phyloP scores from a whole-genome alignment of 345 rosid species.

The Toxicodendron radicans region DNA sequence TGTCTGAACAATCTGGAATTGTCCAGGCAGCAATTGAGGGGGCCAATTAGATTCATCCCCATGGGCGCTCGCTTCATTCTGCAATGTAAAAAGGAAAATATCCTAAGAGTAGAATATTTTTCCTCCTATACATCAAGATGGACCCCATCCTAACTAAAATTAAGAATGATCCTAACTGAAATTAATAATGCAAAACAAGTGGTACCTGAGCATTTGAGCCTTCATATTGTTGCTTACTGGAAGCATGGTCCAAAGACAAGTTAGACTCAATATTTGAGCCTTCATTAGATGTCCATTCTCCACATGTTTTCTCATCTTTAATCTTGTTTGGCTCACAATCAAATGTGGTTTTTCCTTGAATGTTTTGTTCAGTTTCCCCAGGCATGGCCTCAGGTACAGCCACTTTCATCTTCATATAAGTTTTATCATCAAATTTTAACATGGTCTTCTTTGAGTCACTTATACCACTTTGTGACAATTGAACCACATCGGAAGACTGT shows the following conservation, averaged over 20 bases:
- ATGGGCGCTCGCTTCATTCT: constrained; percentile 11
- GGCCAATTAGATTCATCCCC: constrained; percentile 16
- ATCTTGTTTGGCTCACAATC: constrained; percentile 7
- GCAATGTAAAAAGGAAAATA: constrained; percentile 7
- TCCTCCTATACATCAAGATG: neutral
- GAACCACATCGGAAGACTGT: constrained; percentile 19
- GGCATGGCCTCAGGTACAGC: constrained; percentile 12
- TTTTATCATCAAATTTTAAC: constrained; percentile 17
- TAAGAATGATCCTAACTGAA: constrained; percentile 7
- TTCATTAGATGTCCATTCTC: constrained; percentile 20
- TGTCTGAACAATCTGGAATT: constrained; percentile 22
- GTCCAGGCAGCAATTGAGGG: constrained; percentile 17
- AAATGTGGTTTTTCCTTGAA: constrained; percentile 20
- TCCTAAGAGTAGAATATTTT: neutral
- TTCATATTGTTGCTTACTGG: constrained; percentile 25
- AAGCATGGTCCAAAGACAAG: constrained; percentile 21
- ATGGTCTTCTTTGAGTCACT: constrained; percentile 6
- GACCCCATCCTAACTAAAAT: neutral
- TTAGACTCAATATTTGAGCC: constrained; percentile 24
- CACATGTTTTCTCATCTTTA: constrained; percentile 19
- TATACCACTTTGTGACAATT: constrained; percentile 22
- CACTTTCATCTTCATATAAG: constrained; percentile 8
- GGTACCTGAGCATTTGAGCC: constrained; percentile 36
- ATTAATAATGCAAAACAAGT: neutral
- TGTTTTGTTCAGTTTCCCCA: constrained; percentile 19